Percentiles rank a stretch among this genome's conserved stretches.
phyloP scores from a whole-genome alignment of 306 rosid species.

The Notholithocarpus densiflorus region DNA sequence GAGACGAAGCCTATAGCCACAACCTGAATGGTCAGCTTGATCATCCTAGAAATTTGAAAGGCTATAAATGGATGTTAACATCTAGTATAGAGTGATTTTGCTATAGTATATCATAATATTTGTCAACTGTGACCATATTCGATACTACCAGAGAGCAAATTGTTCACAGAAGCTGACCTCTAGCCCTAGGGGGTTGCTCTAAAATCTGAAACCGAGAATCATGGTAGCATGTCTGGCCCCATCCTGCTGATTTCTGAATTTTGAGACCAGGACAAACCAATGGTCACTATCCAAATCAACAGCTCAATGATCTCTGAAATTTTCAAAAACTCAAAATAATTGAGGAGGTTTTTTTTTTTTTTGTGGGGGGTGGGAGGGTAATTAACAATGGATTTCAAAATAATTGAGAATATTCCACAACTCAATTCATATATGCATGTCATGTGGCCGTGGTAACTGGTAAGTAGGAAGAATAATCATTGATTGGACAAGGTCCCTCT shows the following conservation, averaged over 20 bases:
- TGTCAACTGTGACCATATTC: no score
- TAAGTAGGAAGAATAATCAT: not conserved
- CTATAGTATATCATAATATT: no score
- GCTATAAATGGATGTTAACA: no score
- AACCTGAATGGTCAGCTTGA: no score
- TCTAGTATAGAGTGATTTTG: no score
- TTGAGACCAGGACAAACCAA: constrained; percentile 17
- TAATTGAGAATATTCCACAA: not conserved
- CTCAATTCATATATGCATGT: constrained; percentile 2
- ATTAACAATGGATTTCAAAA: no score
- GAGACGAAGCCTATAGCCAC: not conserved
- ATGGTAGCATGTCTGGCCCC: constrained; percentile 19
- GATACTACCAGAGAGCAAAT: no score
- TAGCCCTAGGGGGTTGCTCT: no score
- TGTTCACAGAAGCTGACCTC: no score
- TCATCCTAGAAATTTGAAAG: no score
- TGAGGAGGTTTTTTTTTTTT: not conserved
- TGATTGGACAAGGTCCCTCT: constrained; percentile 28
- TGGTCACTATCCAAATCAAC: constrained; percentile 31
- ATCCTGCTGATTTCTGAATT: not conserved
- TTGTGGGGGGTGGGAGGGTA: no score
- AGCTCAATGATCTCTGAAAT: constrained; percentile 7
- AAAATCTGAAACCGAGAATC: no score
- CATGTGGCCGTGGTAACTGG: constrained; percentile 2
- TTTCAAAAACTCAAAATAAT: not conserved